Conservation (phyloP, 192 early-diverging fungal species). For the Coemansia sp. region DNA sequence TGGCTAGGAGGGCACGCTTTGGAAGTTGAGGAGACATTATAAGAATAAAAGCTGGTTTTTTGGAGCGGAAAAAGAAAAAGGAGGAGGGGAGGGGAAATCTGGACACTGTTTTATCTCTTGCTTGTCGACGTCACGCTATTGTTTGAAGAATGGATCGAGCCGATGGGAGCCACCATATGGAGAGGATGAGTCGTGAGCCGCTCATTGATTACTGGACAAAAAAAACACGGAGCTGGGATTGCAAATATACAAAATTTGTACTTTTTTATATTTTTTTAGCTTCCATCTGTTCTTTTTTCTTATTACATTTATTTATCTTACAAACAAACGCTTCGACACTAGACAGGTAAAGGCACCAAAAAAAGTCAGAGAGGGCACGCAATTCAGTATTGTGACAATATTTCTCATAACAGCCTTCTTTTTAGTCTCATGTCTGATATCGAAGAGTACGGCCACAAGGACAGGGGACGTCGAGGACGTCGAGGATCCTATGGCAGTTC, state of each 20-base stretch:
- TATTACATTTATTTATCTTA: not conserved
- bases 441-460: slow-evolving; percentile 15
- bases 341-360: not conserved
- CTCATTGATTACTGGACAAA: not conserved
- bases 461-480: slow-evolving; percentile 11
- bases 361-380: not conserved
- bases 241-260: too few relatives aligned
- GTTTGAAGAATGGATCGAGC: too few relatives aligned
- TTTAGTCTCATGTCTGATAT: slow-evolving; percentile 39
- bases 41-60: not conserved
- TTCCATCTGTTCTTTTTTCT: not conserved
- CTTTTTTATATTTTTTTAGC: too few relatives aligned
- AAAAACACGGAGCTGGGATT: not conserved
- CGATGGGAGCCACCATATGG: too few relatives aligned
- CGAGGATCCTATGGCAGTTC: slow-evolving; percentile 32
- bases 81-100: not conserved
- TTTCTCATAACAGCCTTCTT: too few relatives aligned
- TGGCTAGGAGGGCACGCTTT: slow-evolving; percentile 52
- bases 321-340: not conserved
- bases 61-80: not conserved
- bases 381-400: too few relatives aligned
- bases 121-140: too few relatives aligned
- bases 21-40: slow-evolving; percentile 24
- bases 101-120: too few relatives aligned
- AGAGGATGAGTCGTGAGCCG: not conserved